phyloP scores from a whole-genome alignment of 2,329 filamentous ascomycete genomes.

The Bretziella fagacearum region DNA sequence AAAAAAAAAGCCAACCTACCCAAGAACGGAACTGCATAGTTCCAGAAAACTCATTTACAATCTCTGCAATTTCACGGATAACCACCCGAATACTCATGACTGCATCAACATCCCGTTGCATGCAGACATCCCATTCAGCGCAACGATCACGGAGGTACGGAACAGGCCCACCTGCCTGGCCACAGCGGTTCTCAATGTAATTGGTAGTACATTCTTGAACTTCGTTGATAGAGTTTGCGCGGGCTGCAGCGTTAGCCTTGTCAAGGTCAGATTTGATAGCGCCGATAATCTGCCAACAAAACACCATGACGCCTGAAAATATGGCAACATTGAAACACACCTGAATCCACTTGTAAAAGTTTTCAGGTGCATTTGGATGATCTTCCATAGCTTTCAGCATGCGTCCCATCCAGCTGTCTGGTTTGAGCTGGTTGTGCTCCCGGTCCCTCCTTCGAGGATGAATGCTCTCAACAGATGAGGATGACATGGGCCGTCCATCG shows the following conservation, averaged over 20 bases:
- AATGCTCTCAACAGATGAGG: slow-evolving; percentile 7
- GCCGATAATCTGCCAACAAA: slow-evolving; percentile 50
- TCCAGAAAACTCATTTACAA: slow-evolving; percentile 87
- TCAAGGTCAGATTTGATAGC: slow-evolving; percentile 61
- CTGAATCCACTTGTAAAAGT: slow-evolving; percentile 42
- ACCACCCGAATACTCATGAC: slow-evolving; percentile 67
- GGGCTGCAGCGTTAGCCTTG: slow-evolving; percentile 50
- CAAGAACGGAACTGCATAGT: slow-evolving; percentile 69
- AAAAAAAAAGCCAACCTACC: slow-evolving; percentile 24
- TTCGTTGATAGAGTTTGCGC: slow-evolving; percentile 51
- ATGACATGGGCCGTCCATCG: slow-evolving; percentile 15
- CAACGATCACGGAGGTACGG: slow-evolving; percentile 62
- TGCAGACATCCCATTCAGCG: slow-evolving; percentile 69
- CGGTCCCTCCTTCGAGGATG: slow-evolving; percentile 17
- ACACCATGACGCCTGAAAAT: slow-evolving; percentile 39
- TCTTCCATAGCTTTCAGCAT: slow-evolving; percentile 37
- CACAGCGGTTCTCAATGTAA: slow-evolving; percentile 63
- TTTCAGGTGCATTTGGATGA: slow-evolving; percentile 41
- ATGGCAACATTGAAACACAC: slow-evolving; percentile 48
- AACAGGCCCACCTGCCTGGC: slow-evolving; percentile 32
- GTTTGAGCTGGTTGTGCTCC: slow-evolving; percentile 2
- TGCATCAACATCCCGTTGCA: slow-evolving; percentile 63
- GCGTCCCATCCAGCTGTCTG: slow-evolving; percentile 24
- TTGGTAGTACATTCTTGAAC: slow-evolving; percentile 58
- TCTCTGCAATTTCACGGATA: slow-evolving; percentile 75